These are phyloP conservation scores for Sanghuangporus weigelae DNA, from an alignment of 1,284 basidiomycete species.

Conservation along the genomic window DNA sequence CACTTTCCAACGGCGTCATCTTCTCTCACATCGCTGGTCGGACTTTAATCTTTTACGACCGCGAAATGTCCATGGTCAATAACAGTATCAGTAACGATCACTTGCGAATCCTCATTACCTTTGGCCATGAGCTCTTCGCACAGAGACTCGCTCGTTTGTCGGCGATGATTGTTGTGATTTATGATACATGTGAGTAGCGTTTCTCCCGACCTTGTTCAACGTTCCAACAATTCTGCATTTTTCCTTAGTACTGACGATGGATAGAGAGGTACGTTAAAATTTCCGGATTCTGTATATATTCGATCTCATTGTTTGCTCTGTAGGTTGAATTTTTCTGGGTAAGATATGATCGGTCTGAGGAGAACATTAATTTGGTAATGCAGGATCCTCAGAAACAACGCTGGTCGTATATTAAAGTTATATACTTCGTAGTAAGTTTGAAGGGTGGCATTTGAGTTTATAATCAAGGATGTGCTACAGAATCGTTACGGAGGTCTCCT, in stretches of 20 bases:
- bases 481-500: conserved; percentile 8
- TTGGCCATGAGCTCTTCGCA: not conserved
- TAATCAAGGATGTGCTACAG: not conserved
- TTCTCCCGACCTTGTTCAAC: not conserved
- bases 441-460: not conserved
- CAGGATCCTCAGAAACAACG: not conserved
- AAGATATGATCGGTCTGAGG: not conserved
- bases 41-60: not conserved
- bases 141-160: conserved; percentile 3
- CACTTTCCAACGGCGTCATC: no score
- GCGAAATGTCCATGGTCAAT: no score
- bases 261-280: conserved; percentile 1
- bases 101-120: not conserved
- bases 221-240: not conserved
- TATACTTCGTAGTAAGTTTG: conserved; percentile 2
- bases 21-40: not conserved
- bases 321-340: conserved; percentile 10
- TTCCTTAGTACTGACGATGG: conserved; percentile 4
- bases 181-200: conserved; percentile 1
- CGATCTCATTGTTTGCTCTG: not conserved
- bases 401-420: conserved; percentile 2
- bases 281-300: not conserved
- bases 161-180: conserved; percentile 4
- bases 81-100: not conserved
- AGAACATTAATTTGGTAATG: not conserved